A percentile compares a stretch with the other conserved stretches of the same genome.
Evolutionary conservation across 2,329 filamentous ascomycete species (phyloP).

Genomic region (Coniochaeta sp.): DNA sequence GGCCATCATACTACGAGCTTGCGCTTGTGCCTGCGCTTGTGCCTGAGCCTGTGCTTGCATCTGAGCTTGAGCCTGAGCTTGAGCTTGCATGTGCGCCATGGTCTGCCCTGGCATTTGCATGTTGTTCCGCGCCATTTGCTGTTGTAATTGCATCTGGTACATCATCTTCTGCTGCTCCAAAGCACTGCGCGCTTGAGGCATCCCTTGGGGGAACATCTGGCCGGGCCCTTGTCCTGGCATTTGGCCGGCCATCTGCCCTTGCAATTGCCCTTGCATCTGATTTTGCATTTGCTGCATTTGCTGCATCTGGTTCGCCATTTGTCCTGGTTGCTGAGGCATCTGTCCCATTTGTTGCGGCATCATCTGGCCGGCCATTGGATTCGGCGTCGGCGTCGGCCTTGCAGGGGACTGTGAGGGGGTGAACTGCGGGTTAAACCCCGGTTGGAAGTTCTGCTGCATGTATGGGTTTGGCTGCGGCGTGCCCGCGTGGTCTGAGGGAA

Average conservation of each 20-base stretch:
- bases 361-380: slow-evolving; percentile 47
- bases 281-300: slow-evolving; percentile 34
- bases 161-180: slow-evolving; percentile 4
- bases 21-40: slow-evolving; percentile 14
- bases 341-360: slow-evolving; percentile 44
- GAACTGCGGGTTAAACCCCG: slow-evolving; percentile 52
- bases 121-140: slow-evolving; percentile 55
- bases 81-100: slow-evolving; percentile 11
- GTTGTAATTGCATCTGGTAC: slow-evolving; percentile 61
- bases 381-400: slow-evolving; percentile 47
- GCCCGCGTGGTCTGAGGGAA: slow-evolving; percentile 66
- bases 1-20: slow-evolving; percentile 39
- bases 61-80: slow-evolving; percentile 11
- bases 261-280: slow-evolving; percentile 3
- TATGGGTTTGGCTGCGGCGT: slow-evolving; percentile 71
- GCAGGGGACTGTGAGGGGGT: slow-evolving; percentile 49
- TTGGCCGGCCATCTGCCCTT: slow-evolving; percentile 26
- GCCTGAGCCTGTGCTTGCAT: slow-evolving; percentile 13
- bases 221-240: slow-evolving; percentile 24
- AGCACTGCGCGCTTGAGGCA: slow-evolving; percentile 1
- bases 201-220: slow-evolving; percentile 20
- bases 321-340: slow-evolving; percentile 23
- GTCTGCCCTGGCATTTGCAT: slow-evolving; percentile 26
- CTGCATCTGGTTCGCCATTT: slow-evolving; percentile 31
- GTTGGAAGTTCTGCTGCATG: slow-evolving; percentile 52